These are phyloP conservation scores for Solanum hybrid DNA, from an alignment of 305 asterid genomes.

Conservation along the genomic window DNA sequence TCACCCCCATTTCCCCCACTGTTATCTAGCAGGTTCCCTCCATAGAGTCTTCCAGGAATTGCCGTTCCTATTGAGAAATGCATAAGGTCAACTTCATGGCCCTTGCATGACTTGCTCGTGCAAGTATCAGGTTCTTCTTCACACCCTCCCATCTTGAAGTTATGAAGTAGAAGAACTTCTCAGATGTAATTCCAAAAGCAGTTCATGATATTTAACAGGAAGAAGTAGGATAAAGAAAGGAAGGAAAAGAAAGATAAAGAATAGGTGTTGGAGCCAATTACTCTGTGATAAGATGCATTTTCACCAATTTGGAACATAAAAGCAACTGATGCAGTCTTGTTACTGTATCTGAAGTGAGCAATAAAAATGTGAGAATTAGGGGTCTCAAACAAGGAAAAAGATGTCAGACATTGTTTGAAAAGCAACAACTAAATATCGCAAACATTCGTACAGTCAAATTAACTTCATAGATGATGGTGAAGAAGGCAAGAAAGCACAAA, in stretches of 20 bases:
- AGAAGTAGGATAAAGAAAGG: background rate
- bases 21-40: conserved; percentile 43
- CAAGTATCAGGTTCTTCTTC: conserved; percentile 41
- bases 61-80: conserved; percentile 61
- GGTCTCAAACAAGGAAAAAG: background rate
- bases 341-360: conserved; percentile 35
- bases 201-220: background rate
- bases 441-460: background rate
- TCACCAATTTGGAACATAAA: conserved; percentile 62
- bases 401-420: background rate
- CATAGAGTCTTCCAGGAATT: conserved; percentile 60
- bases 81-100: conserved; percentile 66
- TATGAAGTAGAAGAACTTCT: conserved; percentile 15
- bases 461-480: background rate
- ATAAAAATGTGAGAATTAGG: background rate
- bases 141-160: conserved; percentile 62
- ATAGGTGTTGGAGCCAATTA: conserved; percentile 19
- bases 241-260: background rate
- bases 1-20: conserved; percentile 53
- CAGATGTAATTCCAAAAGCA: conserved; percentile 3
- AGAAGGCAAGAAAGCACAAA: background rate
- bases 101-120: conserved; percentile 57
- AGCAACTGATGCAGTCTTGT: conserved; percentile 46
- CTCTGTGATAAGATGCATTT: conserved; percentile 56
- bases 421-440: background rate